These are phyloP conservation scores for Geosmithia morbida DNA, from an alignment of 2,329 filamentous ascomycete species.

Conservation along the genomic window DNA sequence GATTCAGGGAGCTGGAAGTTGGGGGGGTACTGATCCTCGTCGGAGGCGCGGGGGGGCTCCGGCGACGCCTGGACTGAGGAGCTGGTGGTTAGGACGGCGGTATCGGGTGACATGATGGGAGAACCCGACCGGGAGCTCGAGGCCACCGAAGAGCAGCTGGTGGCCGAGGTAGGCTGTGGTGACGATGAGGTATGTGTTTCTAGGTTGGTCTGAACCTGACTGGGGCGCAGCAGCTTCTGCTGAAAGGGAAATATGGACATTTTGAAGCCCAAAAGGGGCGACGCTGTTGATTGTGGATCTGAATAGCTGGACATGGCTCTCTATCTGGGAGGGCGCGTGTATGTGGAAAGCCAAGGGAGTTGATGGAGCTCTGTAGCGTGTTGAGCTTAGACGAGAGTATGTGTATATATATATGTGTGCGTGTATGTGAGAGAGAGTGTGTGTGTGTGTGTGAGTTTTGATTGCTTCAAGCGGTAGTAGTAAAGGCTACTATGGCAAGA, in stretches of 20 bases:
- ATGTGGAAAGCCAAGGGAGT: too few relatives aligned
- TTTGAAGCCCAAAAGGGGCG: constrained; percentile 14
- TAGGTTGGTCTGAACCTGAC: constrained; percentile 32
- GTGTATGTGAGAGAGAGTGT: too few relatives aligned
- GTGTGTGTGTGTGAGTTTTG: too few relatives aligned
- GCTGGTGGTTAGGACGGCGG: constrained; percentile 36
- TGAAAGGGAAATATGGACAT: constrained; percentile 27
- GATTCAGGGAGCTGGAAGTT: constrained; percentile 62
- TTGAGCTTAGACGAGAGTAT: too few relatives aligned
- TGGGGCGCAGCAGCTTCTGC: constrained; percentile 26
- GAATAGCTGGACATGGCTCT: constrained; percentile 10
- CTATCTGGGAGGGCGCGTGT: too few relatives aligned
- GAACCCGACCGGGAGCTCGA: constrained; percentile 41
- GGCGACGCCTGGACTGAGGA: constrained; percentile 55
- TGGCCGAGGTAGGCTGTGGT: constrained; percentile 27
- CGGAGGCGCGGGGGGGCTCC: constrained; percentile 38
- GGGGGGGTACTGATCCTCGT: constrained; percentile 33
- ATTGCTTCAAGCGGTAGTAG: constrained; percentile 9
- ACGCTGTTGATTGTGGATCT: constrained; percentile 7
- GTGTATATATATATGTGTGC: too few relatives aligned
- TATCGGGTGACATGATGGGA: constrained; percentile 41
- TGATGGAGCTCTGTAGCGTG: neutral
- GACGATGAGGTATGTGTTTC: constrained; percentile 26
- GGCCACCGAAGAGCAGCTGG: constrained; percentile 40
- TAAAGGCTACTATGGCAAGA: neutral